phyloP scores from a whole-genome alignment of 2,329 filamentous ascomycete genomes.

The Myriosclerotinia scirpicola region DNA sequence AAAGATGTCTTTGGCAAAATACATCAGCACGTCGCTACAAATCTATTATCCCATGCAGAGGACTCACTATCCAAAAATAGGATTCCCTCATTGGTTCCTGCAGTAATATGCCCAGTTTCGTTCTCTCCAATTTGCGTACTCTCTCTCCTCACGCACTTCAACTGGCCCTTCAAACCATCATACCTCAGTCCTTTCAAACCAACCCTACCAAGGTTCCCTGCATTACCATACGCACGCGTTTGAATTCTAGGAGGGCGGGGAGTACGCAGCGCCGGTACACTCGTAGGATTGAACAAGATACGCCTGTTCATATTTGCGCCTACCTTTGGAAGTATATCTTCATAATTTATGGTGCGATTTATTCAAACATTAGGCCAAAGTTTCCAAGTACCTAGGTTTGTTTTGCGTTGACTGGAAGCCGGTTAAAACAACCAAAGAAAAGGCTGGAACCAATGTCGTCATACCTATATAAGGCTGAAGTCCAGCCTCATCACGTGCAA shows the following conservation, averaged over 20 bases:
- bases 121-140: slow-evolving; percentile 56
- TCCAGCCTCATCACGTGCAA: slow-evolving; percentile 18
- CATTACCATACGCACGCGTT: slow-evolving; percentile 34
- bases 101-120: slow-evolving; percentile 78
- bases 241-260: slow-evolving; percentile 26
- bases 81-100: slow-evolving; percentile 74
- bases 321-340: slow-evolving; percentile 7
- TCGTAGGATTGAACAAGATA: slow-evolving; percentile 41
- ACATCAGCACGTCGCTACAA: not conserved
- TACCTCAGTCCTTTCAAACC: slow-evolving; percentile 24
- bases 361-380: not conserved
- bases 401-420: not conserved
- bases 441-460: slow-evolving; percentile 26
- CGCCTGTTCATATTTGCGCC: slow-evolving; percentile 35
- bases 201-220: slow-evolving; percentile 25
- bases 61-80: slow-evolving; percentile 83
- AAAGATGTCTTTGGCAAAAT: slow-evolving; percentile 66
- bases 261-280: slow-evolving; percentile 40
- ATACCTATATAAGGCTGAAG: slow-evolving; percentile 26
- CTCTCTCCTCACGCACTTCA: slow-evolving; percentile 43
- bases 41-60: not conserved
- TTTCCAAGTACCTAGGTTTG: not conserved
- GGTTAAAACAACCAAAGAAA: slow-evolving; percentile 1
- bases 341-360: slow-evolving; percentile 10
- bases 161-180: slow-evolving; percentile 19